Conservation (phyloP, 805 yeast species). For the Sungouiozyma intestinalis region DNA sequence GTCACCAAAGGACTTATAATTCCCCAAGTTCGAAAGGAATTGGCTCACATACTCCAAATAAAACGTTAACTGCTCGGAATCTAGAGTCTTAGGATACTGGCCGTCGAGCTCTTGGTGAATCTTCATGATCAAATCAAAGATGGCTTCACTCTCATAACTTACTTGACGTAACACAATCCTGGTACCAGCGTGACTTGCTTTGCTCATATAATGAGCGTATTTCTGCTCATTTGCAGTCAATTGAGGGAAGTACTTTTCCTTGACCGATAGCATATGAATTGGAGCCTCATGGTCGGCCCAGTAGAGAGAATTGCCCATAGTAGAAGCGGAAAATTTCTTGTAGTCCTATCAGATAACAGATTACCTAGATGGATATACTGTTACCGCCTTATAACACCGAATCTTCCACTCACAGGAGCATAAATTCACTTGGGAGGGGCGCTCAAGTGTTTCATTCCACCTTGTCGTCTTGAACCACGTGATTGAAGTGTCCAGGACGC, state of each 20-base stretch:
- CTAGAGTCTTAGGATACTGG: slow-evolving; percentile 31
- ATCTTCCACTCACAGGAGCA: too few relatives aligned
- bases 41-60: slow-evolving; percentile 71
- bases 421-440: too few relatives aligned
- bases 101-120: slow-evolving; percentile 44
- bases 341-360: too few relatives aligned
- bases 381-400: too few relatives aligned
- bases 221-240: slow-evolving; percentile 48
- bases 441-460: too few relatives aligned
- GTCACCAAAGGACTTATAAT: slow-evolving; percentile 83
- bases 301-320: not conserved
- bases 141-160: slow-evolving; percentile 67
- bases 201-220: slow-evolving; percentile 76
- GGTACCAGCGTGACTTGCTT: slow-evolving; percentile 78
- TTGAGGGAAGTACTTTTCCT: slow-evolving; percentile 57
- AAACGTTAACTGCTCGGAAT: slow-evolving; percentile 27
- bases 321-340: too few relatives aligned
- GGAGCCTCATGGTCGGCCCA: slow-evolving; percentile 61
- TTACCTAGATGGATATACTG: too few relatives aligned
- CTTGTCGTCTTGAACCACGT: too few relatives aligned
- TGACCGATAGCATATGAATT: slow-evolving; percentile 55
- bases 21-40: slow-evolving; percentile 64
- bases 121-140: slow-evolving; percentile 56
- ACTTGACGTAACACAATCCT: slow-evolving; percentile 73
- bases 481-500: too few relatives aligned